phyloP scores from a whole-genome alignment of 345 rosid species.

The Microcos paniculata region DNA sequence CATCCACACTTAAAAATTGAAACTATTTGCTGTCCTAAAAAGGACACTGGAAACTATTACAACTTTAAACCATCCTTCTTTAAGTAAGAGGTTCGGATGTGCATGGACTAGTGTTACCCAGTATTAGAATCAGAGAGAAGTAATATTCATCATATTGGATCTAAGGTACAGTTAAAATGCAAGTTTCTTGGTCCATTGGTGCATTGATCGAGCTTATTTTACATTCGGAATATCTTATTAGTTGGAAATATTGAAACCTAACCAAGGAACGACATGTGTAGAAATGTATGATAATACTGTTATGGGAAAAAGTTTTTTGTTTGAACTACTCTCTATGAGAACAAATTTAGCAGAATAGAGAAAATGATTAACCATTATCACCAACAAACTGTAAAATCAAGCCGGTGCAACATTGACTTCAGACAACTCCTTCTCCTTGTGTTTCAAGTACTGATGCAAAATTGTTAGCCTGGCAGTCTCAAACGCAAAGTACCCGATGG shows the following conservation, averaged over 20 bases:
- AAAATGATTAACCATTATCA: not conserved
- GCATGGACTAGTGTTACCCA: not conserved
- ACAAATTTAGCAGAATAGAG: not conserved
- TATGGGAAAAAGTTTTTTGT: not conserved
- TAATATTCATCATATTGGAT: not conserved
- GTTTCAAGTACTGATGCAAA: slow-evolving; percentile 67
- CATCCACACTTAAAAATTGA: too few relatives aligned
- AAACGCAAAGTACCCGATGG: slow-evolving; percentile 87
- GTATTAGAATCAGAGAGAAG: not conserved
- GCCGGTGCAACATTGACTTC: slow-evolving; percentile 30
- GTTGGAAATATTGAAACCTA: not conserved
- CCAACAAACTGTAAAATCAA: slow-evolving; percentile 15
- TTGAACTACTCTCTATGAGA: not conserved
- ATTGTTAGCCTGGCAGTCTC: slow-evolving; percentile 86
- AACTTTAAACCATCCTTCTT: not conserved
- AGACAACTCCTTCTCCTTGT: slow-evolving; percentile 42
- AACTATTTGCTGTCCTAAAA: too few relatives aligned
- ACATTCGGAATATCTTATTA: not conserved
- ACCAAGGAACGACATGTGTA: not conserved
- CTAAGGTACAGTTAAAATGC: not conserved
- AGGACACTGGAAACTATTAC: not conserved
- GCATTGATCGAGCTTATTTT: not conserved
- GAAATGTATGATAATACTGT: not conserved
- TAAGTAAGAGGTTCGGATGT: not conserved
- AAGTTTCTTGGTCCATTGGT: not conserved